These are phyloP conservation scores for Apiotrichum laibachii DNA, from an alignment of 1,284 basidiomycete genomes.

Conservation along the genomic window DNA sequence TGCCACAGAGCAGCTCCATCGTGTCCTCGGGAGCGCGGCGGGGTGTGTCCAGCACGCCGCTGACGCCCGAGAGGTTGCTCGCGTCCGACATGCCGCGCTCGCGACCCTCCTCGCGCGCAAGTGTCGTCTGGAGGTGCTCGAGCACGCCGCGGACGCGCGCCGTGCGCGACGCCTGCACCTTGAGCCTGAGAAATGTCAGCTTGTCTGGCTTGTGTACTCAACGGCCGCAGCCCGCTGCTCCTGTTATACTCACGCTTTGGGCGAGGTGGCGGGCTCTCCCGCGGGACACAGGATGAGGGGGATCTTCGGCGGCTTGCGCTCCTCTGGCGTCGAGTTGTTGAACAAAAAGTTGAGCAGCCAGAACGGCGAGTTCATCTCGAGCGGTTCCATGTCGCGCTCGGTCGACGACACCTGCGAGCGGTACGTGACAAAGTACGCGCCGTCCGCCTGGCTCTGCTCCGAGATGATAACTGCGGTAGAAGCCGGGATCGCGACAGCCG, in stretches of 20 bases:
- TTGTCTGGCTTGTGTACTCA: too few species aligned
- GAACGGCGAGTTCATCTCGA: conserved; percentile 76
- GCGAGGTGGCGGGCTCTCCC: conserved; percentile 29
- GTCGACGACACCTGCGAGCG: conserved; percentile 67
- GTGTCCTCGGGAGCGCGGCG: conserved; percentile 61
- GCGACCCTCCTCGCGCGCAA: conserved; percentile 8
- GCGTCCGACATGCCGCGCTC: conserved; percentile 15
- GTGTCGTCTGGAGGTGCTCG: conserved; percentile 15
- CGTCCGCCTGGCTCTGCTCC: conserved; percentile 68
- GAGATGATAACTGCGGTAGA: conserved; percentile 73
- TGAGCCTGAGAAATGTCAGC: conserved; percentile 4
- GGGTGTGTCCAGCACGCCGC: conserved; percentile 4
- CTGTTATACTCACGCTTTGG: conserved; percentile 3
- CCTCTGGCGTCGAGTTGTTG: conserved; percentile 52
- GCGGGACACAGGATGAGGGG: conserved; percentile 83
- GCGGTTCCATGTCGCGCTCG: conserved; percentile 61
- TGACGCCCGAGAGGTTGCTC: conserved; percentile 4
- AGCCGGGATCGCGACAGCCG: conserved; percentile 62
- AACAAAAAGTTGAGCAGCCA: conserved; percentile 90
- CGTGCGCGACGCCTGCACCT: conserved; percentile 25
- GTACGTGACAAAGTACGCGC: conserved; percentile 76
- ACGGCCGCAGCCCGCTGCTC: too few species aligned
- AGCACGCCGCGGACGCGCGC: conserved; percentile 22
- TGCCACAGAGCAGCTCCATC: conserved; percentile 86
- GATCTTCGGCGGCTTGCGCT: conserved; percentile 66